Evolutionary conservation across 2,329 filamentous ascomycete genomes (phyloP).

Genomic region (Nemania diffusa): DNA sequence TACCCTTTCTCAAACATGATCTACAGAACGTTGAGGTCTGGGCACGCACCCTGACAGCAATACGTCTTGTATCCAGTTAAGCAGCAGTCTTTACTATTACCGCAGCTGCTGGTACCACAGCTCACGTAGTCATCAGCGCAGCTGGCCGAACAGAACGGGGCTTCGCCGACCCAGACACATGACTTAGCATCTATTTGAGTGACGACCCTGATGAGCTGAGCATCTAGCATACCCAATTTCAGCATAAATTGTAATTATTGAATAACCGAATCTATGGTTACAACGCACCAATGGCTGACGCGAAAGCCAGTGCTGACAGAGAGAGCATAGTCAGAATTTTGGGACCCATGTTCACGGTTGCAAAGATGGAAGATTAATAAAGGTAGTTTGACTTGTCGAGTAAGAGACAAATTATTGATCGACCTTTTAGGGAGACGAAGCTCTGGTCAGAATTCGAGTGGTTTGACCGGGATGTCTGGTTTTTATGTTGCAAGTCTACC

Average conservation of each 20-base stretch:
- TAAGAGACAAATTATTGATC: not conserved
- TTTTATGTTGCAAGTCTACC: not conserved
- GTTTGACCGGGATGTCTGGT: not conserved
- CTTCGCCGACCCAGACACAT: not conserved
- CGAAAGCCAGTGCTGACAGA: constrained; percentile 6
- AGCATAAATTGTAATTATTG: not conserved
- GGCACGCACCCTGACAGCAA: not conserved
- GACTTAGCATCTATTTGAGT: not conserved
- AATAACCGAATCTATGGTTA: not conserved
- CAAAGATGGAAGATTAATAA: constrained; percentile 2
- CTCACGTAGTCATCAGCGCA: not conserved
- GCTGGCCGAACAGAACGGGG: not conserved
- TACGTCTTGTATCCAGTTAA: not conserved
- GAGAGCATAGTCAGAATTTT: not conserved
- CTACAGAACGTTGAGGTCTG: not conserved
- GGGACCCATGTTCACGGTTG: not conserved
- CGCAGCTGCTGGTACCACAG: not conserved
- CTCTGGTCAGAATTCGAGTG: not conserved
- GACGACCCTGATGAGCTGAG: not conserved
- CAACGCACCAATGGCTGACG: not conserved
- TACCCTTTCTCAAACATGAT: not conserved
- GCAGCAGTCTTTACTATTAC: not conserved
- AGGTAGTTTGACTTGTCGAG: not conserved
- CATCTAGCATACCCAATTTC: not conserved
- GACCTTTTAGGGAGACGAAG: not conserved